Evolutionary conservation across 257 asterid genomes (phyloP), one percentile per base, ranked within the genome.

Genomic region (Nicotiana benthamiana): DNA sequence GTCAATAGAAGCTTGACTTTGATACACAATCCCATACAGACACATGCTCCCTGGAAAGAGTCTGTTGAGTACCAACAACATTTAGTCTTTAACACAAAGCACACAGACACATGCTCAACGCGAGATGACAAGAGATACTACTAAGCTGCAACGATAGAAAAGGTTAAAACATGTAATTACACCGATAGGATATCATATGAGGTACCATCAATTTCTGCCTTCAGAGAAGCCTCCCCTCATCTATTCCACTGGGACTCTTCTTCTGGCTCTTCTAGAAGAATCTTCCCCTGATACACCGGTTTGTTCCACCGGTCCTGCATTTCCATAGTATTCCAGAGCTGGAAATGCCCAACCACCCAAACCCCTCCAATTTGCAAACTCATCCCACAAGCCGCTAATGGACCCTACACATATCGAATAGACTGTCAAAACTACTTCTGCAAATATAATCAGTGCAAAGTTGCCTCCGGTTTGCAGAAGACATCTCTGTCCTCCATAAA

Each of bases 331-430:
- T 60, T 90, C 96, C 2, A 85, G 82, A 20, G 88, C 65, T 2
- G 89, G 90, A 83, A 82, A 79, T 78, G 89, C 87, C 90, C 92
- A 89, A 53, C 87, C 93, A 75, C 84, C 91, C 89, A 88, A 86
- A 20, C 87, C 80, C 48, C 75, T 86, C 96, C 92, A 90, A 56
- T 68, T 77, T 4, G 84, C 88, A 80, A 86, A 82, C 27, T 89
- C 91, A 63, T 88, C 88, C 97, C 94, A 92, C 30, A 75, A 84
- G 34, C 61, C 68, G 60, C 74, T 83, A 43, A 75, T 83, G 51
- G 72, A 59, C 36, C 90, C 97, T 93, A 85, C 75, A 86, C 75
- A 66, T 28, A 70, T 62, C 7, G 43, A 5, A 67, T 1, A 18
- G 15, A 46, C 11, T 72, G 78, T 72, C 78, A 72, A 24, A 72